Percentiles rank a stretch among this genome's conserved stretches.
Evolutionary conservation across 2,329 filamentous ascomycete species (phyloP).

Genomic region (Exophiala mesophila): DNA sequence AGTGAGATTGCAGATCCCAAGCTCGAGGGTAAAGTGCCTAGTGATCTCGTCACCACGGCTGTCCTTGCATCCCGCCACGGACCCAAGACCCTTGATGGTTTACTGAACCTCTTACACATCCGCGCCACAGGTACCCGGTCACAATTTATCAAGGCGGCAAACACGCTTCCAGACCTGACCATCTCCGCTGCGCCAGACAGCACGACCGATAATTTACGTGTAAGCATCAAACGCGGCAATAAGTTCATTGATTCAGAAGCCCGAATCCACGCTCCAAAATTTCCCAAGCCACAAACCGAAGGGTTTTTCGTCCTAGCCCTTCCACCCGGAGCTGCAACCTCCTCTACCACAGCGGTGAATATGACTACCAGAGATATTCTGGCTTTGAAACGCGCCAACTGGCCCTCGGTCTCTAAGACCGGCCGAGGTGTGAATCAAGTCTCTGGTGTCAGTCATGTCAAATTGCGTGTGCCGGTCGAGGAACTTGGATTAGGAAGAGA

Average conservation of each 20-base stretch:
- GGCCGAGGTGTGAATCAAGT: slow-evolving; percentile 25
- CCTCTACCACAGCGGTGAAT: slow-evolving; percentile 49
- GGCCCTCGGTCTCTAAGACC: slow-evolving; percentile 44
- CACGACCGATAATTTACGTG: slow-evolving; percentile 25
- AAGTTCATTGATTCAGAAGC: slow-evolving; percentile 53
- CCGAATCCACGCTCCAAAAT: slow-evolving; percentile 78
- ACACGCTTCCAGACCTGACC: slow-evolving; percentile 21
- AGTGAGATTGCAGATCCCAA: slow-evolving; percentile 30
- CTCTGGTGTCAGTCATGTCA: slow-evolving; percentile 19
- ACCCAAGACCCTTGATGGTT: slow-evolving; percentile 21
- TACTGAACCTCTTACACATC: slow-evolving; percentile 28
- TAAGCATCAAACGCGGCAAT: slow-evolving; percentile 22
- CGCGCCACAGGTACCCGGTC: slow-evolving; percentile 12
- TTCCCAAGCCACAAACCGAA: slow-evolving; percentile 91
- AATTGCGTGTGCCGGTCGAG: slow-evolving; percentile 12
- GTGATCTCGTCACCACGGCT: slow-evolving; percentile 23
- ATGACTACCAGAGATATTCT: slow-evolving; percentile 70
- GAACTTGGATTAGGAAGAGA: slow-evolving; percentile 24
- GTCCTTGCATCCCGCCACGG: slow-evolving; percentile 23
- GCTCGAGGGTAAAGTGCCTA: slow-evolving; percentile 22
- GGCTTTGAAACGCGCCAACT: slow-evolving; percentile 79
- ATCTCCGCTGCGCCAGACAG: slow-evolving; percentile 20
- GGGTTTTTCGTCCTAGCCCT: slow-evolving; percentile 84
- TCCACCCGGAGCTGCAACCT: slow-evolving; percentile 17
- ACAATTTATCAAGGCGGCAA: slow-evolving; percentile 50